Conservation (phyloP, 352 stramenopile species). For the Elongisporangium senticosum region DNA sequence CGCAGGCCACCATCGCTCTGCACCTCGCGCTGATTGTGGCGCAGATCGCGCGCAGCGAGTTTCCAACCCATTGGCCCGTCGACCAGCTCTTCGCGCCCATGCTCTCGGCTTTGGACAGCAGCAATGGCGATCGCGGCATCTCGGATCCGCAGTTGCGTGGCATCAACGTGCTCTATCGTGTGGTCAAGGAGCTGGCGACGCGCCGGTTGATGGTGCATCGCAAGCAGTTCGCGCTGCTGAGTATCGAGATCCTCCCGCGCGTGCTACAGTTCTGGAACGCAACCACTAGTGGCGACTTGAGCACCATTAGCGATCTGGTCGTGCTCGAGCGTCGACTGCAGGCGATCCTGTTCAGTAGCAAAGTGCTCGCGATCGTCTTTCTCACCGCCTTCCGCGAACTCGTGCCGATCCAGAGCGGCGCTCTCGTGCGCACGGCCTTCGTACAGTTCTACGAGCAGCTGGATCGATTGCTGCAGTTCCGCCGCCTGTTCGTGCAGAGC, state of each 20-base stretch:
- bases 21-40: slow-evolving; percentile 65
- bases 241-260: slow-evolving; percentile 54
- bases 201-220: slow-evolving; percentile 75
- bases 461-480: slow-evolving; percentile 49
- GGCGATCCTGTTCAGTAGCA: slow-evolving; percentile 40
- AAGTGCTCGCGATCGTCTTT: slow-evolving; percentile 64
- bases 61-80: slow-evolving; percentile 60
- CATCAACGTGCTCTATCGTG: slow-evolving; percentile 58
- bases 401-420: slow-evolving; percentile 37
- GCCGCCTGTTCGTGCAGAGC: slow-evolving; percentile 8
- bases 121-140: background rate
- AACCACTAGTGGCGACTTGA: background rate
- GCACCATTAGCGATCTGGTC: slow-evolving; percentile 17
- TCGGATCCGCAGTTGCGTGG: slow-evolving; percentile 26
- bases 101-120: slow-evolving; percentile 30
- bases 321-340: slow-evolving; percentile 7
- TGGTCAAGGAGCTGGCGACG: slow-evolving; percentile 77
- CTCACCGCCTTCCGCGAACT: slow-evolving; percentile 71
- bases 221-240: slow-evolving; percentile 74
- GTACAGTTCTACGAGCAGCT: slow-evolving; percentile 70
- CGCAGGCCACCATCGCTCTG: slow-evolving; percentile 39
- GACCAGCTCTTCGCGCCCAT: slow-evolving; percentile 63
- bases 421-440: slow-evolving; percentile 52
- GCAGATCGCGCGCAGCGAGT: slow-evolving; percentile 66
- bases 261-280: slow-evolving; percentile 58